A percentile compares a stretch with the other conserved stretches of the same genome.
Evolutionary conservation across 192 early-diverging fungal genomes (phyloP).

Genomic region (Lobosporangium transversale): DNA sequence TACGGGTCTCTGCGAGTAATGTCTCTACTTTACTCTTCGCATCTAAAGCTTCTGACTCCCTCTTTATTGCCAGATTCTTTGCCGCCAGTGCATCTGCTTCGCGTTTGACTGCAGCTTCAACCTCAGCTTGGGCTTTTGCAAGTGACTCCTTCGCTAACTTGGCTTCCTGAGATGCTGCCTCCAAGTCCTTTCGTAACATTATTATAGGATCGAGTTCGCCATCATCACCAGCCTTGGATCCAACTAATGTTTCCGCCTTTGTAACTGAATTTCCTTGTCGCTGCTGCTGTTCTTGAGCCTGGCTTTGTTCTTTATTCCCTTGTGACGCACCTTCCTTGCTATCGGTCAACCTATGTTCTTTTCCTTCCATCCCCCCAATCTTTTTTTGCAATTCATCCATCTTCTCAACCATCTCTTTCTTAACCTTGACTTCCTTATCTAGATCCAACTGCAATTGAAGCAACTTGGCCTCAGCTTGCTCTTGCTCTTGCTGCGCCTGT

Average conservation of each 20-base stretch:
- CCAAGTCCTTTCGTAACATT: slow-evolving; percentile 6
- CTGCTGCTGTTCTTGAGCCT: background rate
- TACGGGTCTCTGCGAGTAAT: slow-evolving; percentile 5
- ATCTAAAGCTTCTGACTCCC: slow-evolving; percentile 15
- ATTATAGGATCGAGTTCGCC: no score
- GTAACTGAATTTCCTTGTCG: background rate
- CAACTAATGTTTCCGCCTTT: background rate
- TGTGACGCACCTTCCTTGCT: background rate
- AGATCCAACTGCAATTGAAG: slow-evolving; percentile 40
- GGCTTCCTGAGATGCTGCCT: slow-evolving; percentile 8
- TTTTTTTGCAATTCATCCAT: slow-evolving; percentile 44
- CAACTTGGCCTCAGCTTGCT: slow-evolving; percentile 44
- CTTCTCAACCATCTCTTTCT: slow-evolving; percentile 52
- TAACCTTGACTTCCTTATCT: slow-evolving; percentile 49
- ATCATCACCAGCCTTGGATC: background rate
- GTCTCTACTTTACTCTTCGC: slow-evolving; percentile 23
- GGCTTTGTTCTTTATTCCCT: background rate
- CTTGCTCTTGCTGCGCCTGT: slow-evolving; percentile 44
- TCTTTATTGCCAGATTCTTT: slow-evolving; percentile 13
- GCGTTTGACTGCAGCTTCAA: slow-evolving; percentile 10
- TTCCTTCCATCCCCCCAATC: slow-evolving; percentile 45
- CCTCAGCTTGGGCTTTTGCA: slow-evolving; percentile 16
- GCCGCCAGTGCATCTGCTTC: slow-evolving; percentile 19
- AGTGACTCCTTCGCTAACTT: slow-evolving; percentile 20
- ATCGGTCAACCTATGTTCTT: slow-evolving; percentile 15